These are phyloP conservation scores for Tausonia pullulans DNA, from an alignment of 1,284 basidiomycete species.

Conservation along the genomic window DNA sequence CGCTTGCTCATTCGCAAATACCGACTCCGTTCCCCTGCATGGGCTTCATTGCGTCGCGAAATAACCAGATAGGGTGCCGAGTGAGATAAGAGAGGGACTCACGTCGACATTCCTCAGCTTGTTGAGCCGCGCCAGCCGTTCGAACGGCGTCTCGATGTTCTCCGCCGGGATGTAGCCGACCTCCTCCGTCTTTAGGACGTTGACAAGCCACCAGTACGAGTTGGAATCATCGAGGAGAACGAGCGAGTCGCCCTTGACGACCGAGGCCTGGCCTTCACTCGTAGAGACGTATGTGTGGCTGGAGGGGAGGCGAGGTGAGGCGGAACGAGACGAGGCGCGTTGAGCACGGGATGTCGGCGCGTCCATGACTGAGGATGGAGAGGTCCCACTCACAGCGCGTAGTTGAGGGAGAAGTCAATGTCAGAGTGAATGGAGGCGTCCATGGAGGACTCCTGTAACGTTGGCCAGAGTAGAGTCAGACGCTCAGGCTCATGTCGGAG, in stretches of 20 bases:
- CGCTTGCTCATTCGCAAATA: no score
- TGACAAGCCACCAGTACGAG: conserved; percentile 96
- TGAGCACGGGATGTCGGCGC: background rate
- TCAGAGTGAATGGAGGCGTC: conserved; percentile 39
- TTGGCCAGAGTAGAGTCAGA: background rate
- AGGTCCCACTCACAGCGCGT: conserved; percentile 34
- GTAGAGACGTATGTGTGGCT: conserved; percentile 85
- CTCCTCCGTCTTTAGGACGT: conserved; percentile 92
- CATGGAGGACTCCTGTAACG: conserved; percentile 13
- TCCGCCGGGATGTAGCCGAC: conserved; percentile 99
- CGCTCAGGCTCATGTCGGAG: background rate
- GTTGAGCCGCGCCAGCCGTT: conserved; percentile 86
- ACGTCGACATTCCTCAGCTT: conserved; percentile 97
- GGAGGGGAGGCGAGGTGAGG: background rate
- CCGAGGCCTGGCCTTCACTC: conserved; percentile 90
- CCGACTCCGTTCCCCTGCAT: no score
- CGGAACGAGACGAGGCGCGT: no score
- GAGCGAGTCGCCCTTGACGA: conserved; percentile 89
- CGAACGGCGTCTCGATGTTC: conserved; percentile 98
- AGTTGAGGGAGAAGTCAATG: conserved; percentile 41
- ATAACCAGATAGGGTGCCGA: no score
- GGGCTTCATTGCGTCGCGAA: no score
- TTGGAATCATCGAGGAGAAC: conserved; percentile 92
- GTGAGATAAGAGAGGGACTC: conserved; percentile 30
- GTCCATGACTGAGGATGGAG: background rate